Evolutionary conservation across 495 filamentous ascomycete genomes (phyloP).

Genomic region (Penicillium parvum): DNA sequence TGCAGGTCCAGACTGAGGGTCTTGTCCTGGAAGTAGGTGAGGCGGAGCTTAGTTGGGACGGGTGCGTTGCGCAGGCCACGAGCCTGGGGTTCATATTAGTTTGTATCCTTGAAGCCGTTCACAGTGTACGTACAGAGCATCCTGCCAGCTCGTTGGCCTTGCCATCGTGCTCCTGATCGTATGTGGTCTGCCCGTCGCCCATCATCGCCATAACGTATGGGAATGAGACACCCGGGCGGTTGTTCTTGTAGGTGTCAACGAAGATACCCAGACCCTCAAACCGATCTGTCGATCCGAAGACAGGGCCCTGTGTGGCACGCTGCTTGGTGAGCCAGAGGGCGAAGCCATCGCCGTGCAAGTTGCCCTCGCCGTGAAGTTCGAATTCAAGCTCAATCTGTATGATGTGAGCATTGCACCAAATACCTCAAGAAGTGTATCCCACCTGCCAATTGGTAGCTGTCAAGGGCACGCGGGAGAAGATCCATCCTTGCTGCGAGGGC

Average conservation of each 20-base stretch:
- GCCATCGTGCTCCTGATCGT: conserved; percentile 93
- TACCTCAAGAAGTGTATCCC: conserved; percentile 9
- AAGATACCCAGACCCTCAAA: conserved; percentile 97
- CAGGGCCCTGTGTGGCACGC: conserved; percentile 71
- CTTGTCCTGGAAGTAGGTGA: conserved; percentile 97
- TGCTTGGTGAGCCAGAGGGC: conserved; percentile 98
- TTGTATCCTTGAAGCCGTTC: background rate
- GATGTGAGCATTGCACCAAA: conserved; percentile 2
- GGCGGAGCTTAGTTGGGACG: conserved; percentile 74
- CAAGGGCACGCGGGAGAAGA: conserved; percentile 88
- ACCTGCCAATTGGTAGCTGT: conserved; percentile 99
- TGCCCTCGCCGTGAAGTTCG: conserved; percentile 75
- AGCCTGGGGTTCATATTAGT: conserved; percentile 45
- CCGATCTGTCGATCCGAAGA: conserved; percentile 82
- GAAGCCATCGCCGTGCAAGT: conserved; percentile 95
- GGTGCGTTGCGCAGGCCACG: conserved; percentile 77
- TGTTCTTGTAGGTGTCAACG: conserved; percentile 99
- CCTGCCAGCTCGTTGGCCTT: conserved; percentile 90
- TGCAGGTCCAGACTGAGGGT: conserved; percentile 85
- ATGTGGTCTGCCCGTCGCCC: conserved; percentile 81
- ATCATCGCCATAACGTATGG: conserved; percentile 99
- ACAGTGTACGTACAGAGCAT: conserved; percentile 62
- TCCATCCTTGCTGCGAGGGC: conserved; percentile 83
- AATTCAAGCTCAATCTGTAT: conserved; percentile 86
- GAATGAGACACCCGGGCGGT: conserved; percentile 90